Percentiles rank a stretch among this genome's conserved stretches.
Conservation (phyloP, 257 asterid species). For the Salvia splendens region DNA sequence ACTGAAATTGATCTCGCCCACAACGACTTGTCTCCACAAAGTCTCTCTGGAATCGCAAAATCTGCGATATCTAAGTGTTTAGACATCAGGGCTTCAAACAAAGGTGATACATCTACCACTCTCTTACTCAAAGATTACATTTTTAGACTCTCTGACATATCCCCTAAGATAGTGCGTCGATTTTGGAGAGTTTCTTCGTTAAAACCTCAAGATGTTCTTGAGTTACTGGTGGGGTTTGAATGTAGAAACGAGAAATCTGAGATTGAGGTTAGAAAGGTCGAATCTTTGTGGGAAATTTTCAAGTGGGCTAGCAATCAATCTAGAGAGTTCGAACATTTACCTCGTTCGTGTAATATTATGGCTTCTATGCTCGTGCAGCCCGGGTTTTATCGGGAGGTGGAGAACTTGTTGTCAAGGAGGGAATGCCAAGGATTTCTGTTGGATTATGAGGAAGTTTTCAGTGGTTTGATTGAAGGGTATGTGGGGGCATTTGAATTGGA, state of each 20-base stretch:
- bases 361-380: constrained; percentile 69
- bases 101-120: constrained; percentile 43
- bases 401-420: constrained; percentile 59
- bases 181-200: constrained; percentile 70
- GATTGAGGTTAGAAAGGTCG: constrained; percentile 54
- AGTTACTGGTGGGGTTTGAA: constrained; percentile 67
- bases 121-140: constrained; percentile 50
- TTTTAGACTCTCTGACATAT: constrained; percentile 53
- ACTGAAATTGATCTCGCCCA: constrained; percentile 30
- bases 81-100: constrained; percentile 23
- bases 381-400: constrained; percentile 59
- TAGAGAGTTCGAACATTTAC: constrained; percentile 58
- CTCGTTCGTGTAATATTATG: constrained; percentile 67
- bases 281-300: constrained; percentile 77
- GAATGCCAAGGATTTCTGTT: constrained; percentile 54
- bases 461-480: constrained; percentile 70
- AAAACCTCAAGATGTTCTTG: constrained; percentile 67
- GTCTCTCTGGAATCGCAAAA: constrained; percentile 43
- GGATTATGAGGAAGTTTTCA: constrained; percentile 71
- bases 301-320: constrained; percentile 54
- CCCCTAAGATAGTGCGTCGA: constrained; percentile 61
- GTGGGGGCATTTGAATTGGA: constrained; percentile 55
- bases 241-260: constrained; percentile 39
- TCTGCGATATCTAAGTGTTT: constrained; percentile 45
- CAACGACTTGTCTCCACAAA: constrained; percentile 37